These are phyloP conservation scores for Eimeria maxima DNA, from an alignment of 169 alveolate species.

Conservation along the genomic window DNA sequence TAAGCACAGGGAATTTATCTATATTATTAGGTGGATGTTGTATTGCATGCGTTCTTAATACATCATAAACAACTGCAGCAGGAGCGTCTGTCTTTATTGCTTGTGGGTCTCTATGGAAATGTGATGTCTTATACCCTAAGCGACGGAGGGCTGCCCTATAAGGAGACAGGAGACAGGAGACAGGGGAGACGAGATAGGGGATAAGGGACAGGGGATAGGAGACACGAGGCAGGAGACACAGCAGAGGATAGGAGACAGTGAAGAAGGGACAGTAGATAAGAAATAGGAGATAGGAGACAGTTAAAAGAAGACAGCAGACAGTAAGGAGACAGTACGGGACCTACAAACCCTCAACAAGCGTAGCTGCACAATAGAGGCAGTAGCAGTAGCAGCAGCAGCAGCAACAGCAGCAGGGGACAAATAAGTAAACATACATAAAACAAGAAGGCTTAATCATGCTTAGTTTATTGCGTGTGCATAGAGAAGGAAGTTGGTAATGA, in stretches of 20 bases:
- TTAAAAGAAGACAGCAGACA: neutral
- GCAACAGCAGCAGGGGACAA: neutral
- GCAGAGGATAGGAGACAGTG: no score
- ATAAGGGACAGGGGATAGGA: conserved; percentile 5
- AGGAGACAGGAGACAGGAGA: neutral
- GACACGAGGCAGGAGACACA: neutral
- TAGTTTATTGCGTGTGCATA: conserved; percentile 84
- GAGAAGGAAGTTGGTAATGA: conserved; percentile 88
- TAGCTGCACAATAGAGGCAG: neutral
- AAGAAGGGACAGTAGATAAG: neutral
- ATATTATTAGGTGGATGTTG: conserved; percentile 62
- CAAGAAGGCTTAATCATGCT: conserved; percentile 85
- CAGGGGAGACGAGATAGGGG: neutral
- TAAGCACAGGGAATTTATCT: conserved; percentile 46
- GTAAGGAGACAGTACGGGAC: neutral
- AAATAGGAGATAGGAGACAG: neutral
- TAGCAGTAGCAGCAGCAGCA: conserved; percentile 4
- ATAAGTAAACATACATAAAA: conserved; percentile 81
- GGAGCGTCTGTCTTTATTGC: conserved; percentile 92
- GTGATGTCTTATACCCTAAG: conserved; percentile 90
- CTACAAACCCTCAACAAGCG: neutral
- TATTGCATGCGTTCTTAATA: conserved; percentile 89
- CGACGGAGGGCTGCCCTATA: conserved; percentile 88
- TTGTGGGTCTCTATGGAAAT: conserved; percentile 93
- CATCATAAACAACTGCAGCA: conserved; percentile 89